Evolutionary conservation across 2,329 filamentous ascomycete species (phyloP), one percentile per base, ranked within the genome.

Genomic region (Talaromyces sp.): DNA sequence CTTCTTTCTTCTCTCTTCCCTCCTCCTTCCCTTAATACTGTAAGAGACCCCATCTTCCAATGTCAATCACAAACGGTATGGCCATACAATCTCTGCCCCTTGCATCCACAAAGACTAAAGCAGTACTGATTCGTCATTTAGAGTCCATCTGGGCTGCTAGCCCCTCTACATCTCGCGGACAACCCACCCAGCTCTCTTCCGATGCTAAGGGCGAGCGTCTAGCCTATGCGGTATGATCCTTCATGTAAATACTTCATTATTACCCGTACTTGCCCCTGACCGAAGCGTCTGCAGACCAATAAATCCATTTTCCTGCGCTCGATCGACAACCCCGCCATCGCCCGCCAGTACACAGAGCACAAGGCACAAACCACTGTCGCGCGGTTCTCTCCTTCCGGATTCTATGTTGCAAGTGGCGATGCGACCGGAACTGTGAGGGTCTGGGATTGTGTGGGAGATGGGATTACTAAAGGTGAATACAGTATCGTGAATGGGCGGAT

Each of bases 281-380:
- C 11, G 8, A 55, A 17, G 20, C 24, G 24, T 47, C n/a, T 45
- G 11, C 64, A 95, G 91, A 93, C 91, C 48, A 92, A 91, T 69
- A 97, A 97, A 80, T 97, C 93, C 57, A 87, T 99, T 75, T 97
- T 97, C 77, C 82, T 99, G 43, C 91, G 94, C 64, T 92, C 87
- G 58, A 96, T 99, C 77, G 93, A 99, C 77, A 80, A 94, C 70
- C 93, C 93, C 47, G 82, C 90, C 61, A 75, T 88, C 58, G 87
- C 87, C 73, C 91, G 89, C 69, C 92, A 99, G 75, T 99, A 97
- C 77, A 95, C 88, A 13, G 87, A 89, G 65, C 94, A 99, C 78
- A 96, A 90, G 42, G 82, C 89, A 41, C 82, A 87, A 57, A 96
- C 94, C 1, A 96, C 91, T 3, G 90, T 97, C 57, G 94, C 94